phyloP scores from a whole-genome alignment of 805 yeast species.

The Yamadazyma ubonensis region DNA sequence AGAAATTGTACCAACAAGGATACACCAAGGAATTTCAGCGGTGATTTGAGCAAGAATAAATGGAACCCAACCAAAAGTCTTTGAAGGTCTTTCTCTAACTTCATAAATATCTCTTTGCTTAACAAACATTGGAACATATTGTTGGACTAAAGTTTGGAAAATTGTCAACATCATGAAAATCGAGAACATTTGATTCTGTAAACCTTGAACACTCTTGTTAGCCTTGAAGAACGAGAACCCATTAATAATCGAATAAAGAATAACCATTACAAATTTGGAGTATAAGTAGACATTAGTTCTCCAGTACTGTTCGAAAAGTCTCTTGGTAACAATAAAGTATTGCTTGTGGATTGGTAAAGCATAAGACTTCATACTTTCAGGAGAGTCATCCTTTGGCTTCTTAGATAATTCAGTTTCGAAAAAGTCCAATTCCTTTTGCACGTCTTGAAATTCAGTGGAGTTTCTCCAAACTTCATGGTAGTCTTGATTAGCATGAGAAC shows the following conservation, averaged over 20 bases:
- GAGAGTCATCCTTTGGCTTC: slow-evolving; percentile 23
- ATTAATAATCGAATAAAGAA: slow-evolving; percentile 57
- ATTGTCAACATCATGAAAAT: slow-evolving; percentile 46
- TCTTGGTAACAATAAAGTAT: slow-evolving; percentile 30
- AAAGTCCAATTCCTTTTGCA: slow-evolving; percentile 55
- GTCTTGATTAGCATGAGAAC: slow-evolving; percentile 69
- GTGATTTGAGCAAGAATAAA: slow-evolving; percentile 40
- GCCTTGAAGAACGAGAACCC: slow-evolving; percentile 76
- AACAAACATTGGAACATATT: slow-evolving; percentile 44
- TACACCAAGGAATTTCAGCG: slow-evolving; percentile 50
- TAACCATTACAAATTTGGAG: slow-evolving; percentile 58
- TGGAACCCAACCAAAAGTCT: slow-evolving; percentile 44
- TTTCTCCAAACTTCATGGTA: slow-evolving; percentile 75
- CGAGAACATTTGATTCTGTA: slow-evolving; percentile 66
- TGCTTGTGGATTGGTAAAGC: slow-evolving; percentile 31
- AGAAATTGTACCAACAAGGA: slow-evolving; percentile 40
- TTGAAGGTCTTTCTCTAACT: slow-evolving; percentile 46
- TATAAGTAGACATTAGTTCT: slow-evolving; percentile 62
- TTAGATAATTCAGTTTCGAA: slow-evolving; percentile 56
- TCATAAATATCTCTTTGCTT: slow-evolving; percentile 46
- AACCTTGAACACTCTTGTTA: slow-evolving; percentile 49
- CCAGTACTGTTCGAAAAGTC: slow-evolving; percentile 38
- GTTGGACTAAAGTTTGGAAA: slow-evolving; percentile 40
- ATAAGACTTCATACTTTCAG: slow-evolving; percentile 29
- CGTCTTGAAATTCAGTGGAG: slow-evolving; percentile 59